Evolutionary conservation across 768 basidiomycete species (phyloP), one percentile per base, ranked within the genome.

Genomic region (Russula emetica): DNA sequence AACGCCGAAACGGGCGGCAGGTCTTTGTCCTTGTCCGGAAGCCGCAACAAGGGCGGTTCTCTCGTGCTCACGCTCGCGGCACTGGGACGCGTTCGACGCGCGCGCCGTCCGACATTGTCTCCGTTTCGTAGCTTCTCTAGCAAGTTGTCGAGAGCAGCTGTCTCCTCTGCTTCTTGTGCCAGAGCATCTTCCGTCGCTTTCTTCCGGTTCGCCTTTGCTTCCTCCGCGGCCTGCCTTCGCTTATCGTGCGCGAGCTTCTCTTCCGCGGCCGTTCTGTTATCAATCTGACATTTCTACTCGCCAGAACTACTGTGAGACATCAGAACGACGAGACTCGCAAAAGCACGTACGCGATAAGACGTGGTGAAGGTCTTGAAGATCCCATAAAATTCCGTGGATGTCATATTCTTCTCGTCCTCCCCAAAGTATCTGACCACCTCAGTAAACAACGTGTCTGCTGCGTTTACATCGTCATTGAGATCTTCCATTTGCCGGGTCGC

Each of bases 321-420:
- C 11, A 28, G 38, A 50, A 51, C 32, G 32, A 30, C 60, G 36
- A 8, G 44, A 36, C 45, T 16, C 16, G 24, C 44, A 20, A 44
- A 59, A 5, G 44, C 34, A 72, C 79, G 62, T 67, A 91, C 91
- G 81, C 80, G 87, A 75, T 95, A 99, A 2, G 94, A 96, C 0
- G 88, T 95, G 30, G 95, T 83, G 70, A 99, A 99, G 2, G 92
- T 97, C 77, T 97, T 94, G 83, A 98, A 98, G 69, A 96, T 87
- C 14, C 86, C 93, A 76, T 93, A 99, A 78, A 98, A 99, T 71
- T 98, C 96, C 3, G 88, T 81, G 0, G 94, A 92, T 54, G 87
- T 77, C 83, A 88, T 86, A 66, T 79, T 88, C 74, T 88, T 90
- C 69, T 92, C 88, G 44, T 97, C 95, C 74, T 99, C 97, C 13